Conservation (phyloP, 441 rosid species). For the Populus hybrid region DNA sequence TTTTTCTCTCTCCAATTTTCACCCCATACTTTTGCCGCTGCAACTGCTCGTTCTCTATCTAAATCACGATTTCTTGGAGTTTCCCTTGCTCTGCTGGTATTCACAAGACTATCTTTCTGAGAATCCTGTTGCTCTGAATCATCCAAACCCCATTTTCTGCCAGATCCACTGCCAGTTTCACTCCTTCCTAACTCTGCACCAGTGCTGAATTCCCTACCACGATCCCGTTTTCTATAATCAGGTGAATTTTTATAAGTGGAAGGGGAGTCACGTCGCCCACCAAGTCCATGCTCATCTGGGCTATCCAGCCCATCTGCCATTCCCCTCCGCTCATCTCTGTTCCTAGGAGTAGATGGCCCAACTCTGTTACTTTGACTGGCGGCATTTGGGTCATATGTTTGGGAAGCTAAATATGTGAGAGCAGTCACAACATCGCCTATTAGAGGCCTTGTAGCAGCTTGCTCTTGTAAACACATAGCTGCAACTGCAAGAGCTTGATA, state of each 20-base stretch:
- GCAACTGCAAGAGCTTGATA: constrained; percentile 99
- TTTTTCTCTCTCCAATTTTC: no score
- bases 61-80: constrained; percentile 19
- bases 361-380: constrained; percentile 59
- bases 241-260: constrained; percentile 77
- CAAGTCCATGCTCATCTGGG: constrained; percentile 51
- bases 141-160: constrained; percentile 71
- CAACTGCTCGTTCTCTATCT: no score
- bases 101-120: constrained; percentile 70
- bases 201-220: constrained; percentile 46
- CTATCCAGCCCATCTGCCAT: constrained; percentile 69
- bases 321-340: constrained; percentile 60
- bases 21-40: no score
- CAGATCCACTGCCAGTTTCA: constrained; percentile 68
- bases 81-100: constrained; percentile 62
- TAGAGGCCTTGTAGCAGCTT: constrained; percentile 94
- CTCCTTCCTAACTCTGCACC: constrained; percentile 22
- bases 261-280: constrained; percentile 61
- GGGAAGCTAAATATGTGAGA: constrained; percentile 88
- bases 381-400: constrained; percentile 71
- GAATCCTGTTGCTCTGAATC: constrained; percentile 63
- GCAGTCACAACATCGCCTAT: constrained; percentile 98
- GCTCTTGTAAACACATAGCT: constrained; percentile 98
- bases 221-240: constrained; percentile 71
- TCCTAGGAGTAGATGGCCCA: constrained; percentile 64